Conservation (phyloP, 2,329 filamentous ascomycete genomes). For the Dothistroma septosporum region DNA sequence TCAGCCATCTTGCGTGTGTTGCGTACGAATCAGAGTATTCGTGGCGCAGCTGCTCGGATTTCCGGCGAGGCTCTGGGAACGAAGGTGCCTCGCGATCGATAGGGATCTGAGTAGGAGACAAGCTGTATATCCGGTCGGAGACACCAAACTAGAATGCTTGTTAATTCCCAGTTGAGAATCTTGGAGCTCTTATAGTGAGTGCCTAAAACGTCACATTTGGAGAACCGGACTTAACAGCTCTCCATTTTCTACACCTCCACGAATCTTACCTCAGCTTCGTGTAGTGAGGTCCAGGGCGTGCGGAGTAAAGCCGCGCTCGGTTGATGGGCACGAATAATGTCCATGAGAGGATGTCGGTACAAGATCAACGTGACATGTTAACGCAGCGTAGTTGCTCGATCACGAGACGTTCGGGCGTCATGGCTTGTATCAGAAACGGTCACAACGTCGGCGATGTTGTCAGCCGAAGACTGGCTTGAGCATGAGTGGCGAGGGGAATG, state of each 20-base stretch:
- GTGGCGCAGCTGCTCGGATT: neutral
- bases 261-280: neutral
- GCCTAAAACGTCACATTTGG: neutral
- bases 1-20: conserved; percentile 11
- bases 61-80: neutral
- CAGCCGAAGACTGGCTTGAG: neutral
- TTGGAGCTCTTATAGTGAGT: neutral
- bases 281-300: neutral
- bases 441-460: neutral
- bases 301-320: neutral
- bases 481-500: neutral
- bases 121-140: neutral
- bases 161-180: neutral
- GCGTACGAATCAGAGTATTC: conserved; percentile 1
- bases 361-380: neutral
- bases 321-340: neutral
- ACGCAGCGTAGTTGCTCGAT: neutral
- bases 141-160: no score
- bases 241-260: neutral
- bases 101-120: neutral
- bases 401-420: neutral
- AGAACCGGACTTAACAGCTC: neutral
- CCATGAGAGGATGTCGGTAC: neutral
- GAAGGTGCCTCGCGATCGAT: neutral
- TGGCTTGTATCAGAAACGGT: neutral